Evolutionary conservation across 768 basidiomycete genomes (phyloP).

Genomic region (Mycena latifolia): DNA sequence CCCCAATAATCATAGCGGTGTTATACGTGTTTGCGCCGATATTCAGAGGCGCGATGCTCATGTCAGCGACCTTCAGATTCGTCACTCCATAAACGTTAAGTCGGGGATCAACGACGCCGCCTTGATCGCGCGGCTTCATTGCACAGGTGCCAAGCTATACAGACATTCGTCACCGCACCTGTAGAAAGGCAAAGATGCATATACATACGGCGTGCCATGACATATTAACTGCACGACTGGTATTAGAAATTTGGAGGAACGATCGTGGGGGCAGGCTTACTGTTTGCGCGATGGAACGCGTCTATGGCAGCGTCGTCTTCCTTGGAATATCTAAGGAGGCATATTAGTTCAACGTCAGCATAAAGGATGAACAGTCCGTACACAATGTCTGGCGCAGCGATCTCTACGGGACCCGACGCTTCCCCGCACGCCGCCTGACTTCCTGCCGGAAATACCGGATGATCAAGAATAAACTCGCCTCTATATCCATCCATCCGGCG

Average conservation of each 20-base stretch:
- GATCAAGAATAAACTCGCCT: slow-evolving; percentile 18
- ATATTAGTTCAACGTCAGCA: neutral
- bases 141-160: slow-evolving; percentile 60
- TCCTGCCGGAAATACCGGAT: neutral
- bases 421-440: slow-evolving; percentile 6
- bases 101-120: slow-evolving; percentile 59
- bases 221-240: neutral
- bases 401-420: slow-evolving; percentile 15
- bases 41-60: slow-evolving; percentile 43
- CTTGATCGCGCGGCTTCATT: slow-evolving; percentile 57
- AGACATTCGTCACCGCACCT: no score
- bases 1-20: slow-evolving; percentile 56
- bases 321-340: slow-evolving; percentile 9
- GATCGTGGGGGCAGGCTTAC: neutral
- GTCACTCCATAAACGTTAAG: slow-evolving; percentile 59
- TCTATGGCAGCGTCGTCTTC: slow-evolving; percentile 36
- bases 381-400: slow-evolving; percentile 26
- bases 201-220: slow-evolving; percentile 12
- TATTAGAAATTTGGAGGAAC: neutral
- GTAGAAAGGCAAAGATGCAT: no score
- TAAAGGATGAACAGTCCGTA: neutral
- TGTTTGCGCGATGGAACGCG: slow-evolving; percentile 1
- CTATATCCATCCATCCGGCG: slow-evolving; percentile 49
- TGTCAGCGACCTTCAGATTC: slow-evolving; percentile 56
- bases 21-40: slow-evolving; percentile 51